These are phyloP conservation scores for Xylariaceae sp. DNA, from an alignment of 2,329 filamentous ascomycete genomes.

Conservation along the genomic window DNA sequence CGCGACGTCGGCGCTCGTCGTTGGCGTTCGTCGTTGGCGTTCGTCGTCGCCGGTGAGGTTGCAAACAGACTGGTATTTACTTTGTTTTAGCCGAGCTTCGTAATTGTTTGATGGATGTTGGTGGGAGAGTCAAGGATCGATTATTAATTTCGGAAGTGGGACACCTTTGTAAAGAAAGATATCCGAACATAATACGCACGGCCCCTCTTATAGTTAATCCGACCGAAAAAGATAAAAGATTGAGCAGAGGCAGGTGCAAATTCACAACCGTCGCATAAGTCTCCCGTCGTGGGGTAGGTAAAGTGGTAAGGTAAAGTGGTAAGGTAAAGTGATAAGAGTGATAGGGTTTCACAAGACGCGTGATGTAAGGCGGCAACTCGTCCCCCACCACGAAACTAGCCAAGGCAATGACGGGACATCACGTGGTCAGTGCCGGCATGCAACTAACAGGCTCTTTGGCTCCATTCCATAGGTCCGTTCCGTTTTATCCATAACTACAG, in stretches of 20 bases:
- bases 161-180: background rate
- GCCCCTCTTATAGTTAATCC: background rate
- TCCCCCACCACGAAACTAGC: background rate
- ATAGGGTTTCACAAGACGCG: constrained; percentile 28
- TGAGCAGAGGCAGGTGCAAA: background rate
- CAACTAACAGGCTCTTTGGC: background rate
- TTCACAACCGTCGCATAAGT: constrained; percentile 8
- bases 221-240: background rate
- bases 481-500: background rate
- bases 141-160: background rate
- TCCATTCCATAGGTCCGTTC: background rate
- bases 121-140: background rate
- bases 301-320: background rate
- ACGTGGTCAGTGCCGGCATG: constrained; percentile 1
- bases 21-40: too few species aligned
- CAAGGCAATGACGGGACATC: background rate
- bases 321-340: background rate
- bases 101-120: too few species aligned
- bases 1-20: too few species aligned
- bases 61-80: background rate
- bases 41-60: background rate
- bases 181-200: background rate
- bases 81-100: background rate
- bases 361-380: constrained; percentile 28
- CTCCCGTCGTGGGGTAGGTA: background rate